Evolutionary conservation across 176 grass and related monocot genomes (phyloP).

Genomic region (Oryza brachyantha): DNA sequence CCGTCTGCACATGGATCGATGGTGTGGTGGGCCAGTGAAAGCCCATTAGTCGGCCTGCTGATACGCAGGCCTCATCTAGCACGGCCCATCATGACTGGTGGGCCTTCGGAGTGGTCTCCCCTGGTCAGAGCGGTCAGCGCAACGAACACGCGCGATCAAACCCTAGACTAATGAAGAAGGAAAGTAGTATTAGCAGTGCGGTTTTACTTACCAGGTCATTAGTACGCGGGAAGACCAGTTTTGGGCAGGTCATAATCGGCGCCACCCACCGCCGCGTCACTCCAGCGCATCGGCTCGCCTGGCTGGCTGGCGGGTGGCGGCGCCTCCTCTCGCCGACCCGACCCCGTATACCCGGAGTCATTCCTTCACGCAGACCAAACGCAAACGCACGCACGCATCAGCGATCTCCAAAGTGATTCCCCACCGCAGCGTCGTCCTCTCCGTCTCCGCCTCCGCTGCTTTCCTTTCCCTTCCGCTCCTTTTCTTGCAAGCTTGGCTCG

Average conservation of each 20-base stretch:
- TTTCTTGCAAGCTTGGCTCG: background rate
- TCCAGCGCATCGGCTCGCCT: conserved; percentile 9
- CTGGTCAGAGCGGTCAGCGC: too few species aligned
- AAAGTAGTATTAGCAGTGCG: background rate
- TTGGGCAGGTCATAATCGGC: background rate
- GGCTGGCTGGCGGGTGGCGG: too few species aligned
- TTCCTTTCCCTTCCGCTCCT: background rate
- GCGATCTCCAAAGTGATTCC: background rate
- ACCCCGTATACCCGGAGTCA: conserved; percentile 2
- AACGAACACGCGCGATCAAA: too few species aligned
- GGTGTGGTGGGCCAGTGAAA: too few species aligned
- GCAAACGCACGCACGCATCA: background rate
- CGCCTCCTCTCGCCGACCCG: background rate
- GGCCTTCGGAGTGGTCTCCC: too few species aligned
- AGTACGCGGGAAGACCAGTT: background rate
- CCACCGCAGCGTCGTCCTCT: background rate
- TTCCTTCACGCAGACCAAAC: background rate
- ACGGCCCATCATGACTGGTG: too few species aligned
- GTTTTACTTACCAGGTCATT: background rate
- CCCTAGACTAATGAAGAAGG: background rate
- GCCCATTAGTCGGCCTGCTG: too few species aligned
- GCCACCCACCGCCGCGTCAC: background rate
- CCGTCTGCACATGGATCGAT: too few species aligned
- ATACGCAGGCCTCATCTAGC: too few species aligned
- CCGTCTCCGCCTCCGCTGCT: too few species aligned